phyloP scores from a whole-genome alignment of 2,329 filamentous ascomycete genomes.

The Berkeleyomyces basicola region DNA sequence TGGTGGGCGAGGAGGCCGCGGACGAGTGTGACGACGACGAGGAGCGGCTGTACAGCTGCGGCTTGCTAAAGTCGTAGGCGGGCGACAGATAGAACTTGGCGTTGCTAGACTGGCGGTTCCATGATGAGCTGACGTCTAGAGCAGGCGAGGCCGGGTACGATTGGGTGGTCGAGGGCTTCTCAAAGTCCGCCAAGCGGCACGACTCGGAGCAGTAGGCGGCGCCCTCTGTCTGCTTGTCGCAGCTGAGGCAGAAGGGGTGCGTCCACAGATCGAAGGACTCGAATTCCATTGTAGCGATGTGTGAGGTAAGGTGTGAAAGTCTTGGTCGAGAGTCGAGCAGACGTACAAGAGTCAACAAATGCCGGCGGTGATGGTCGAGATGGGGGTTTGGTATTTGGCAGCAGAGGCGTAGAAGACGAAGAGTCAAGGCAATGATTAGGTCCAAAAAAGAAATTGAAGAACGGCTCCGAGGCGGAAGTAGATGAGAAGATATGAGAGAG shows the following conservation, averaged over 20 bases:
- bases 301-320: constrained; percentile 4
- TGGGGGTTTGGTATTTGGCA: neutral
- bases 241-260: constrained; percentile 84
- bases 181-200: constrained; percentile 75
- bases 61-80: constrained; percentile 56
- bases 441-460: neutral
- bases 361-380: constrained; percentile 2
- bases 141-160: constrained; percentile 19
- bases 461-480: neutral
- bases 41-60: constrained; percentile 39
- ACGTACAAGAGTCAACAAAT: neutral
- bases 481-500: neutral
- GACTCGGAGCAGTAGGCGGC: constrained; percentile 84
- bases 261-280: constrained; percentile 48
- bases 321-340: neutral
- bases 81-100: constrained; percentile 52
- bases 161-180: constrained; percentile 31
- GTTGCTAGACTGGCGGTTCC: neutral
- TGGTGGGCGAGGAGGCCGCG: constrained; percentile 19
- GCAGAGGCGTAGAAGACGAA: neutral
- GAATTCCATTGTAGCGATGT: constrained; percentile 28
- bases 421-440: neutral
- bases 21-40: constrained; percentile 23
- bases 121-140: constrained; percentile 11
- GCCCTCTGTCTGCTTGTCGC: constrained; percentile 63